Conservation (phyloP, 306 rosid genomes). For the Lithocarpus polystachyus region DNA sequence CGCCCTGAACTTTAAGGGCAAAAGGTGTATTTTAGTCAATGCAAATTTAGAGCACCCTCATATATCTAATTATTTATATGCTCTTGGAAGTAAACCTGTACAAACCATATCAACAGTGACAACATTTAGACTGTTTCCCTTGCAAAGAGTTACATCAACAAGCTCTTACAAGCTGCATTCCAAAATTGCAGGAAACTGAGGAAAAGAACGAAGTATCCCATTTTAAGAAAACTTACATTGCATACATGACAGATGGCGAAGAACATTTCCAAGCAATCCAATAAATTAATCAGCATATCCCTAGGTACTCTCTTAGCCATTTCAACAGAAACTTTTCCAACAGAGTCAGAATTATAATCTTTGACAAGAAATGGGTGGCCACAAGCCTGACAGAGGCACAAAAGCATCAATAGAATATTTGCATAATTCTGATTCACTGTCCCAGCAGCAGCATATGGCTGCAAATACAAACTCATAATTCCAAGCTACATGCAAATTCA, state of each 20-base stretch:
- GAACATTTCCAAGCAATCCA: slow-evolving; percentile 59
- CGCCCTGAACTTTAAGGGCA: too few relatives aligned
- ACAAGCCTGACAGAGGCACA: slow-evolving; percentile 97
- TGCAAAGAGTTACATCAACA: slow-evolving; percentile 16
- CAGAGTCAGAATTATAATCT: slow-evolving; percentile 58
- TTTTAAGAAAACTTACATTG: slow-evolving; percentile 58
- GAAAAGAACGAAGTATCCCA: not conserved
- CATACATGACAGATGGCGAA: slow-evolving; percentile 68
- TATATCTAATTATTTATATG: not conserved
- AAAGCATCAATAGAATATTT: slow-evolving; percentile 88
- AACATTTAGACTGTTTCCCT: not conserved
- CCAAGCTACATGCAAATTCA: slow-evolving; percentile 23
- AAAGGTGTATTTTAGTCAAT: too few relatives aligned
- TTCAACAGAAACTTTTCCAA: slow-evolving; percentile 64
- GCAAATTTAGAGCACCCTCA: not conserved
- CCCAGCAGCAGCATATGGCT: slow-evolving; percentile 99
- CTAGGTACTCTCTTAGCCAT: slow-evolving; percentile 73
- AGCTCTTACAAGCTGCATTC: not conserved
- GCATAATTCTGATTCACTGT: slow-evolving; percentile 95
- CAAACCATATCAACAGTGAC: slow-evolving; percentile 18
- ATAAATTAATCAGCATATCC: slow-evolving; percentile 62
- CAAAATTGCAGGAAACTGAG: slow-evolving; percentile 1
- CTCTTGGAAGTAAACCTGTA: not conserved
- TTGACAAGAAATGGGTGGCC: slow-evolving; percentile 92
- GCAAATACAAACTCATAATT: slow-evolving; percentile 20